These are phyloP conservation scores for Podaxis rugospora DNA, from an alignment of 768 basidiomycete species.

Conservation along the genomic window DNA sequence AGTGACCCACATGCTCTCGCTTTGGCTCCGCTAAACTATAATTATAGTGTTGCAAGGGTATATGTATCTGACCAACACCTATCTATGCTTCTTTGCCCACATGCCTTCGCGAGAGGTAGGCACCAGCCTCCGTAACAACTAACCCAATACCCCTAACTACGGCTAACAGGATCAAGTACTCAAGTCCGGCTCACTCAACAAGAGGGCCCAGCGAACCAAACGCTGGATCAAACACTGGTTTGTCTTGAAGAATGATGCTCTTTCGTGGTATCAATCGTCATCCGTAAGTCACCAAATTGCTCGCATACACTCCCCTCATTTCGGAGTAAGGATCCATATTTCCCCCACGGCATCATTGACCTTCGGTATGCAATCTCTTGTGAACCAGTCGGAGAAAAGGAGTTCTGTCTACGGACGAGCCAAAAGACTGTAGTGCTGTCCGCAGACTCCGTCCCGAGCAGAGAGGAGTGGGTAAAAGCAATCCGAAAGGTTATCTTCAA, in stretches of 20 bases:
- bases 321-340: conserved; percentile 82
- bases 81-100: conserved; percentile 95
- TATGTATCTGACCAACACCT: conserved; percentile 91
- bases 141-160: conserved; percentile 5
- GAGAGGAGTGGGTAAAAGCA: conserved; percentile 95
- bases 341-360: conserved; percentile 94
- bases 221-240: conserved; percentile 97
- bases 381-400: conserved; percentile 72
- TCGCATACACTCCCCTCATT: conserved; percentile 3
- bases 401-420: conserved; percentile 80
- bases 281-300: conserved; percentile 47
- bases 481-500: conserved; percentile 94
- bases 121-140: neutral
- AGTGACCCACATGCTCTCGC: conserved; percentile 30
- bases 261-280: conserved; percentile 96
- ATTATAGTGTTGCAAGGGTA: conserved; percentile 87
- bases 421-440: conserved; percentile 68
- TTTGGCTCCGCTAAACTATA: conserved; percentile 1
- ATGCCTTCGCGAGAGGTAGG: conserved; percentile 85
- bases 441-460: conserved; percentile 77
- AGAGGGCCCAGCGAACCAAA: conserved; percentile 85
- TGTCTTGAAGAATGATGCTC: conserved; percentile 88
- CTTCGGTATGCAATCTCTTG: conserved; percentile 90
- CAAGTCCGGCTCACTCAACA: conserved; percentile 87
- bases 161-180: conserved; percentile 75